Evolutionary conservation across 2,329 filamentous ascomycete genomes (phyloP).

Genomic region (Alternaria metachromatica): DNA sequence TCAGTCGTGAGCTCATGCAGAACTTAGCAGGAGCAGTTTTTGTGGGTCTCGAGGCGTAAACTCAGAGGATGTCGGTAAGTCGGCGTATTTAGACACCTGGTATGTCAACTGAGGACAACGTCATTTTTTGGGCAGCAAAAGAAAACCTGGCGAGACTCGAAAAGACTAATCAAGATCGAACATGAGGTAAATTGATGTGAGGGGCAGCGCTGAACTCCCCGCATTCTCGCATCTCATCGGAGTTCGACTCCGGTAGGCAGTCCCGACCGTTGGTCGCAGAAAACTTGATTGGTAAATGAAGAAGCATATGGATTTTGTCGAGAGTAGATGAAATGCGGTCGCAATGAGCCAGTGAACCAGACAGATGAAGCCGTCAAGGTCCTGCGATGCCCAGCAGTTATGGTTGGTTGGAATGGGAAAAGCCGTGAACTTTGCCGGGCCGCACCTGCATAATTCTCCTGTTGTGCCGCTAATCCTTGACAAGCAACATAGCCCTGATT

Average conservation of each 20-base stretch:
- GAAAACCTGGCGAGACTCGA: not conserved
- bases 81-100: not conserved
- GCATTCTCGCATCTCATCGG: not conserved
- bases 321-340: not conserved
- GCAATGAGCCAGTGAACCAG: not conserved
- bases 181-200: not conserved
- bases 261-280: not conserved
- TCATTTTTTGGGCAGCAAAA: not conserved
- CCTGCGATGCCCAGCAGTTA: not conserved
- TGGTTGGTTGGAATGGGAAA: slow-evolving; percentile 5
- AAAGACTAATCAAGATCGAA: not conserved
- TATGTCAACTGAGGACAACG: not conserved
- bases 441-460: slow-evolving; percentile 2
- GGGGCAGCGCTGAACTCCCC: not conserved
- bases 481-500: not conserved
- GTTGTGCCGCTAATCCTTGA: not conserved
- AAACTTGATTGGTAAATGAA: not conserved
- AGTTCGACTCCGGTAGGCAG: not conserved
- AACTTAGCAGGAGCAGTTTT: not conserved
- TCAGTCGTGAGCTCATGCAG: not conserved
- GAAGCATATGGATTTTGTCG: not conserved
- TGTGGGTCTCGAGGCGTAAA: not conserved
- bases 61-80: not conserved
- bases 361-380: not conserved
- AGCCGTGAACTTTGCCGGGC: slow-evolving; percentile 2